Evolutionary conservation across 257 asterid species (phyloP).

Genomic region (Solanum bulbocastanum): DNA sequence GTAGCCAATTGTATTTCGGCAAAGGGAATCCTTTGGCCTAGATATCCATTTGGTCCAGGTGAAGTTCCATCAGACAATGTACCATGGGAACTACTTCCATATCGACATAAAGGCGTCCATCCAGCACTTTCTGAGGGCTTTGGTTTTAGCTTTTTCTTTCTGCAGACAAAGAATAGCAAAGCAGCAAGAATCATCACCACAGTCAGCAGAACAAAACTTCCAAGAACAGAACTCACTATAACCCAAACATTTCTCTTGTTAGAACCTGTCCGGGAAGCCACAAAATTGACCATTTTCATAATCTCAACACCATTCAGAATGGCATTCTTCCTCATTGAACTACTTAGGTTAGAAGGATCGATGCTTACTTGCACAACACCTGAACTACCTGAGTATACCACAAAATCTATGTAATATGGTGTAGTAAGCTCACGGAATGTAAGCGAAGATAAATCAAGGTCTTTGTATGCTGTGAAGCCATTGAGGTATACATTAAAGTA

Average conservation of each 20-base stretch:
- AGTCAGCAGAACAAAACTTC: slow-evolving; percentile 23
- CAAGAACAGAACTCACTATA: slow-evolving; percentile 28
- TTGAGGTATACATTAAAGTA: slow-evolving; percentile 35
- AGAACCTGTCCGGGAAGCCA: slow-evolving; percentile 1
- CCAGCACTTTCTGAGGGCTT: slow-evolving; percentile 35
- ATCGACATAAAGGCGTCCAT: slow-evolving; percentile 47
- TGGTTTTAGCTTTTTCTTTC: slow-evolving; percentile 20
- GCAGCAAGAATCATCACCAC: slow-evolving; percentile 12
- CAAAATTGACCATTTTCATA: slow-evolving; percentile 46
- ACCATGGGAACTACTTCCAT: slow-evolving; percentile 63
- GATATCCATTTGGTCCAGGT: slow-evolving; percentile 38
- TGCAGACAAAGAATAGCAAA: slow-evolving; percentile 15
- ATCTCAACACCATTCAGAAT: slow-evolving; percentile 77
- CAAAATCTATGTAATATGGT: slow-evolving; percentile 50
- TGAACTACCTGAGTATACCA: slow-evolving; percentile 23
- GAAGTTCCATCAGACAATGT: slow-evolving; percentile 69
- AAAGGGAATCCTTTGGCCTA: slow-evolving; percentile 69
- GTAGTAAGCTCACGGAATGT: slow-evolving; percentile 35
- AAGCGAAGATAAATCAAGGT: slow-evolving; percentile 19
- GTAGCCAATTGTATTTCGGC: slow-evolving; percentile 57
- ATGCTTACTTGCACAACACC: slow-evolving; percentile 35
- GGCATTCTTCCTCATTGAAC: slow-evolving; percentile 52
- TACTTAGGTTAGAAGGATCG: slow-evolving; percentile 40
- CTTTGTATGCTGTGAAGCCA: slow-evolving; percentile 16
- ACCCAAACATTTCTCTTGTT: slow-evolving; percentile 26